phyloP scores from a whole-genome alignment of 2,329 filamentous ascomycete species.

The Ceratocystis eucalypticola region DNA sequence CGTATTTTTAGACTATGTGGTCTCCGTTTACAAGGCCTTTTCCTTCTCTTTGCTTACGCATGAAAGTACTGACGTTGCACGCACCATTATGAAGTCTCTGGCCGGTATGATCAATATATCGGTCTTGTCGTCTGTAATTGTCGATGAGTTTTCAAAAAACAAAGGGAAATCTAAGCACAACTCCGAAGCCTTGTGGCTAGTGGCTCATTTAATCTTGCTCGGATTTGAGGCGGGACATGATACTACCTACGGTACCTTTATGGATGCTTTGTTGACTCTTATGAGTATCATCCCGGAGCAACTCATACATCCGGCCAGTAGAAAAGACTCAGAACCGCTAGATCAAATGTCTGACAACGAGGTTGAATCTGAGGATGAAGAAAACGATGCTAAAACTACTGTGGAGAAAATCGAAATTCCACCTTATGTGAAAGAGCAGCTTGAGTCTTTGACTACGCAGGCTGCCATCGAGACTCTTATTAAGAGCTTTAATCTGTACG shows the following conservation, averaged over 20 bases:
- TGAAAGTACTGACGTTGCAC: neutral
- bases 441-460: constrained; percentile 11
- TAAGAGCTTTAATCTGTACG: constrained; percentile 11
- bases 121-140: constrained; percentile 32
- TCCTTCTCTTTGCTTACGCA: constrained; percentile 29
- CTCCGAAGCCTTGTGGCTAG: constrained; percentile 44
- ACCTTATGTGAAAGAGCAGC: constrained; percentile 5
- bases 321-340: neutral
- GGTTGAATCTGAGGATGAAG: neutral
- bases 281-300: neutral
- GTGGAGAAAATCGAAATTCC: neutral
- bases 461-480: constrained; percentile 9
- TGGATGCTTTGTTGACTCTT: constrained; percentile 3
- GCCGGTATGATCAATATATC: constrained; percentile 1
- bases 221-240: constrained; percentile 27
- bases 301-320: neutral
- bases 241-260: neutral
- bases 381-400: neutral
- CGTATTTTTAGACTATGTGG: neutral
- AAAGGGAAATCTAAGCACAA: constrained; percentile 24
- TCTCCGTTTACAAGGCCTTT: constrained; percentile 26
- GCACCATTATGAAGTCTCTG: neutral
- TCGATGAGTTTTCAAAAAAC: constrained; percentile 26
- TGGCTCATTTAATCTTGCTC: constrained; percentile 53
- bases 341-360: constrained; percentile 1